phyloP scores from a whole-genome alignment of 2,329 filamentous ascomycete genomes.

The Metarhizium rileyi region DNA sequence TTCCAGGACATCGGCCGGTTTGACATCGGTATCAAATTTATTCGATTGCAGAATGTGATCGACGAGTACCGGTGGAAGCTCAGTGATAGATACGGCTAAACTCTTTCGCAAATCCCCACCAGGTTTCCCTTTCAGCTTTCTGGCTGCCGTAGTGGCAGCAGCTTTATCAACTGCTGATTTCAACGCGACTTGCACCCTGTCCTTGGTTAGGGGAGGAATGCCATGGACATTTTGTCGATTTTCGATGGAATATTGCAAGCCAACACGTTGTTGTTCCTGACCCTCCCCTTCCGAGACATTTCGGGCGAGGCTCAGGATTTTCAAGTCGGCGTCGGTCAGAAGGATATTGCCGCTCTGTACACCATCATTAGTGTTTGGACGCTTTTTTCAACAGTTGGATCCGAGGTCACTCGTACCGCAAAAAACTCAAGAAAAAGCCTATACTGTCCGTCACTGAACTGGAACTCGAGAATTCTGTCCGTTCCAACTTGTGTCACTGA shows the following conservation, averaged over 20 bases:
- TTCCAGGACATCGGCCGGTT: constrained; percentile 60
- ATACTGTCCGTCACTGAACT: constrained; percentile 87
- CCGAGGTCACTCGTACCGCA: constrained; percentile 36
- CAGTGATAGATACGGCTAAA: constrained; percentile 73
- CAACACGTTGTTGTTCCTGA: constrained; percentile 73
- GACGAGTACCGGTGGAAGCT: constrained; percentile 77
- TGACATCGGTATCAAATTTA: constrained; percentile 57
- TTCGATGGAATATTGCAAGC: constrained; percentile 68
- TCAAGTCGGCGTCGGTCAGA: constrained; percentile 74
- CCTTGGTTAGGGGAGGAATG: constrained; percentile 63
- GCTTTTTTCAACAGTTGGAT: not conserved
- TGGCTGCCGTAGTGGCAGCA: constrained; percentile 34
- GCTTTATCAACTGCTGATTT: constrained; percentile 54
- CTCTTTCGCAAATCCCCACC: constrained; percentile 71
- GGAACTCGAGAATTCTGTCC: constrained; percentile 83
- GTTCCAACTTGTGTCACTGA: constrained; percentile 78
- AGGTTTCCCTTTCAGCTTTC: constrained; percentile 63
- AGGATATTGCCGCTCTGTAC: constrained; percentile 78
- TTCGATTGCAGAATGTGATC: constrained; percentile 71
- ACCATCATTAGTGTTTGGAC: not conserved
- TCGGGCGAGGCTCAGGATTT: constrained; percentile 70
- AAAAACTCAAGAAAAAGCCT: constrained; percentile 91
- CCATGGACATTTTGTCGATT: constrained; percentile 77
- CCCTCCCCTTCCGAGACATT: constrained; percentile 71
- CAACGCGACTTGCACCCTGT: constrained; percentile 61